A percentile compares a stretch with the other conserved stretches of the same genome.
phyloP scores from a whole-genome alignment of 2,329 filamentous ascomycete species.

The Aspergillus vadensis region DNA sequence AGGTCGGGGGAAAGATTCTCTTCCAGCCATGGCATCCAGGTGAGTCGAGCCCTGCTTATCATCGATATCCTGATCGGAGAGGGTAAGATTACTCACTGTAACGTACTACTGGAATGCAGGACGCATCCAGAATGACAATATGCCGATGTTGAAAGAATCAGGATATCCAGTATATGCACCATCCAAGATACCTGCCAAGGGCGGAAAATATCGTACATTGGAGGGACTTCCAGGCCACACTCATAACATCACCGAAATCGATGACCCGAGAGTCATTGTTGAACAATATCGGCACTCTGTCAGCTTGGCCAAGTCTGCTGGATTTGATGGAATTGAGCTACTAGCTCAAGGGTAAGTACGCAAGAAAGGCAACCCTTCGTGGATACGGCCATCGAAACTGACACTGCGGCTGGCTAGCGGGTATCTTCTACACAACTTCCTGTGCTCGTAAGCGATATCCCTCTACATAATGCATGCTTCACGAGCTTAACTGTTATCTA shows the following conservation, averaged over 20 bases:
- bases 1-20: slow-evolving; percentile 24
- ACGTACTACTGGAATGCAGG: background rate
- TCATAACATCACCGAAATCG: slow-evolving; percentile 15
- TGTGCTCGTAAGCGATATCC: background rate
- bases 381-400: slow-evolving; percentile 11
- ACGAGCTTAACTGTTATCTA: background rate
- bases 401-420: background rate
- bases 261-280: slow-evolving; percentile 14
- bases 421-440: slow-evolving; percentile 4
- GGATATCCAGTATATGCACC: slow-evolving; percentile 25
- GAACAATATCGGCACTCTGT: slow-evolving; percentile 16
- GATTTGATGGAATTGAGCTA: slow-evolving; percentile 22
- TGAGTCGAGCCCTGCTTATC: background rate
- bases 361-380: too few relatives aligned
- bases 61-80: too few relatives aligned
- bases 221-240: slow-evolving; percentile 21
- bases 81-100: too few relatives aligned
- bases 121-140: slow-evolving; percentile 25
- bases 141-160: slow-evolving; percentile 22
- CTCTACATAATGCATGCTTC: background rate
- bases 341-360: slow-evolving; percentile 15
- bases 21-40: slow-evolving; percentile 30
- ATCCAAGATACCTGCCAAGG: slow-evolving; percentile 17
- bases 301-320: slow-evolving; percentile 14
- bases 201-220: slow-evolving; percentile 23